These are phyloP conservation scores for Schwanniomyces pseudopolymorphus DNA, from an alignment of 805 yeast species.

Conservation along the genomic window DNA sequence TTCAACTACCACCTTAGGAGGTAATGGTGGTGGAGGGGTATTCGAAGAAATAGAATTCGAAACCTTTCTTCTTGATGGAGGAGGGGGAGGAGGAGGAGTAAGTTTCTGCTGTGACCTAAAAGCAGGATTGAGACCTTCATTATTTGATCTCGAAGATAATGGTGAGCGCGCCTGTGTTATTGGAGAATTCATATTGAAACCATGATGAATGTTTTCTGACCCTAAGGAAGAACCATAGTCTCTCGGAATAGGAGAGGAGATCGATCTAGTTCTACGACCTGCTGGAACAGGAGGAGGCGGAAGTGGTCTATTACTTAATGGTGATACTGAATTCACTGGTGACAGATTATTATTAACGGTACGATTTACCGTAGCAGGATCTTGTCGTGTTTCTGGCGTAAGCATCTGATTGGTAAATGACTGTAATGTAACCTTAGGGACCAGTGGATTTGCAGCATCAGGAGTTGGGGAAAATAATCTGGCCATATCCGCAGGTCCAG, in stretches of 20 bases:
- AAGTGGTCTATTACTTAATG: constrained; percentile 14
- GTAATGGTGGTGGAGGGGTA: constrained; percentile 22
- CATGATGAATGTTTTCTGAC: neutral
- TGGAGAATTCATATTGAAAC: constrained; percentile 6
- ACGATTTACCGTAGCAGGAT: constrained; percentile 25
- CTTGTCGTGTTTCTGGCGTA: constrained; percentile 11
- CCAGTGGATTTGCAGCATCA: constrained; percentile 2
- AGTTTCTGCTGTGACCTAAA: neutral
- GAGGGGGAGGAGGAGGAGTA: constrained; percentile 33
- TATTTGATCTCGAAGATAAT: constrained; percentile 17
- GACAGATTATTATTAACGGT: constrained; percentile 38
- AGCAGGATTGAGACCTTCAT: constrained; percentile 11
- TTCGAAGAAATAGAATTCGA: constrained; percentile 1
- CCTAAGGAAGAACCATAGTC: constrained; percentile 11
- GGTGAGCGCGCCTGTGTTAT: constrained; percentile 27
- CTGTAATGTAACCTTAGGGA: constrained; percentile 36
- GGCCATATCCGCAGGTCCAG: constrained; percentile 39
- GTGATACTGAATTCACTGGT: constrained; percentile 16
- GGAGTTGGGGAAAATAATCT: constrained; percentile 22
- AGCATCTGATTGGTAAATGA: constrained; percentile 44
- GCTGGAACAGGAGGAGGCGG: constrained; percentile 36
- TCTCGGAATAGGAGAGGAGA: constrained; percentile 28
- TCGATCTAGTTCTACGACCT: constrained; percentile 35
- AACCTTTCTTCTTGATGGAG: constrained; percentile 36
- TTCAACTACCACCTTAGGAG: constrained; percentile 22